These are phyloP conservation scores for Naegleria lovaniensis DNA, from an alignment of 208 protist species.

Conservation along the genomic window DNA sequence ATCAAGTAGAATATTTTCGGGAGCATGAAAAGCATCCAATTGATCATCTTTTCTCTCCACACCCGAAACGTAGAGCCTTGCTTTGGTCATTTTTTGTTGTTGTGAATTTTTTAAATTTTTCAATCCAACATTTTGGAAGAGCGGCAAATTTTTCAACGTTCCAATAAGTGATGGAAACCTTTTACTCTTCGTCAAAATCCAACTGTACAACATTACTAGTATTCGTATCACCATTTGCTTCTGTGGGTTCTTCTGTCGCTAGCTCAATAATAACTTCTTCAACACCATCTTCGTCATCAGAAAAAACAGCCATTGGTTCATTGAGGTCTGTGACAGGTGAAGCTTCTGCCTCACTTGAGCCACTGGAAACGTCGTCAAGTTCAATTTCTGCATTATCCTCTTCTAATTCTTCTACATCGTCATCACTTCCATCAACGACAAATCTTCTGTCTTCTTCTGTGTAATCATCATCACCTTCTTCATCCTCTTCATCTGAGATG, in stretches of 20 bases:
- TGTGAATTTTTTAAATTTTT: too few species aligned
- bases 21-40: neutral
- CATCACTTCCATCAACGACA: neutral
- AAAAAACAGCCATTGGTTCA: neutral
- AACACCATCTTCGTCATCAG: neutral
- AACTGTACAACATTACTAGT: neutral
- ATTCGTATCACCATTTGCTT: neutral
- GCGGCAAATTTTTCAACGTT: too few species aligned
- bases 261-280: neutral
- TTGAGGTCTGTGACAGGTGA: neutral
- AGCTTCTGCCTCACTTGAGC: neutral
- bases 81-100: too few species aligned
- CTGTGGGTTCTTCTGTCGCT: neutral
- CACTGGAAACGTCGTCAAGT: neutral
- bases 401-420: neutral
- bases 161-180: too few species aligned
- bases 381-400: neutral
- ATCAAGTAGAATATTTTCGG: neutral
- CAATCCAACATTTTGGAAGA: too few species aligned
- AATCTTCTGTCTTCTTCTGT: slow-evolving; percentile 1
- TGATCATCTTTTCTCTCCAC: neutral
- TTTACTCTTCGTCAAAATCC: neutral
- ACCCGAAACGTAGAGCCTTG: too few species aligned
- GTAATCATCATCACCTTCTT: neutral
- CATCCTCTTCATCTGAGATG: neutral